Percentiles rank a stretch among this genome's conserved stretches.
Conservation (phyloP, 208 protist species). For the Crithidia fasciculata region DNA sequence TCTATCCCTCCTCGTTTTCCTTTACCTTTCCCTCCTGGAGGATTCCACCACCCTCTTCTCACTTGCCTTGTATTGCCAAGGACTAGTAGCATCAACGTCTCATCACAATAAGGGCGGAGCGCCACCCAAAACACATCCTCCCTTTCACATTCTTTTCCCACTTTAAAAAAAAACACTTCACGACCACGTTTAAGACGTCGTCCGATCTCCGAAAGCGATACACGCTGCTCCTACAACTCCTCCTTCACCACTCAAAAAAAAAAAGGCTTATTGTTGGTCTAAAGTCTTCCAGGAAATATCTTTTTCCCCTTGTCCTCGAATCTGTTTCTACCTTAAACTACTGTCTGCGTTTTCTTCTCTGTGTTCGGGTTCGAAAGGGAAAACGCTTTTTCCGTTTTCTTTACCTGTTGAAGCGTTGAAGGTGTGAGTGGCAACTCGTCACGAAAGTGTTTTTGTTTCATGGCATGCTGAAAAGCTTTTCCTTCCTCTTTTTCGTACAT, state of each 20-base stretch:
- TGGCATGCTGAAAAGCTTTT: too few relatives aligned
- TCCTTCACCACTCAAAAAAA: neutral
- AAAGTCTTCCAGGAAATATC: conserved; percentile 20
- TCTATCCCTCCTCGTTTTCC: neutral
- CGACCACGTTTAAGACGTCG: neutral
- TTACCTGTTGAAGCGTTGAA: neutral
- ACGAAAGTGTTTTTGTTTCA: too few relatives aligned
- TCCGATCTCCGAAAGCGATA: neutral
- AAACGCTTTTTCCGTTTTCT: conserved; percentile 3
- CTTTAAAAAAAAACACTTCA: neutral
- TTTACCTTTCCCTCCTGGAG: neutral
- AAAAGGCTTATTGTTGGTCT: conserved; percentile 11
- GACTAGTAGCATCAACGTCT: conserved; percentile 4
- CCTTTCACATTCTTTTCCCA: neutral
- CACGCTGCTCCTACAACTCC: neutral
- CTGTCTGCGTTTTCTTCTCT: conserved; percentile 1
- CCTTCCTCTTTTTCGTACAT: too few relatives aligned
- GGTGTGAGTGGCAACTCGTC: too few relatives aligned
- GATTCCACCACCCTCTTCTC: neutral
- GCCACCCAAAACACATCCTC: neutral
- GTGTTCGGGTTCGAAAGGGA: neutral
- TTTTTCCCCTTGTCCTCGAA: neutral
- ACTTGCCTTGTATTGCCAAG: neutral
- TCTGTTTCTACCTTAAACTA: neutral
- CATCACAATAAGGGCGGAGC: neutral